phyloP scores from a whole-genome alignment of 306 rosid genomes.

The Luffa aegyptiaca region DNA sequence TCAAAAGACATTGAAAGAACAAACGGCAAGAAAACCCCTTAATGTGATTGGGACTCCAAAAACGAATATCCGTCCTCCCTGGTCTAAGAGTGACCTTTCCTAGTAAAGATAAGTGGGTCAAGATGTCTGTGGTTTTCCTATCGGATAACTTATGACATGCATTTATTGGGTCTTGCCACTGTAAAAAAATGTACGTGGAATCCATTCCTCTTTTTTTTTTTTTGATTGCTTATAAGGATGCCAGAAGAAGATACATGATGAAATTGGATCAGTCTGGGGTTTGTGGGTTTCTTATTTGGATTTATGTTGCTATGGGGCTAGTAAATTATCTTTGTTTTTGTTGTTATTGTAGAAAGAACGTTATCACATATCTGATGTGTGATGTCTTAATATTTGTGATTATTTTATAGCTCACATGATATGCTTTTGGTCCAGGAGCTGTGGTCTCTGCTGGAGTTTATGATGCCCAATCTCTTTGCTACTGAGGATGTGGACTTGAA shows the following conservation, averaged over 20 bases:
- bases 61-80: too few relatives aligned
- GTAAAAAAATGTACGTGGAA: not conserved
- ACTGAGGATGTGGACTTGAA: constrained; percentile 85
- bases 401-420: constrained; percentile 13
- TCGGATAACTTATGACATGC: not conserved
- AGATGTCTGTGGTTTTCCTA: too few relatives aligned
- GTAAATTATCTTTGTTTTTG: not conserved
- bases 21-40: too few relatives aligned
- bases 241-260: not conserved
- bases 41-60: too few relatives aligned
- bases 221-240: not conserved
- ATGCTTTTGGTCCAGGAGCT: constrained; percentile 59
- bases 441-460: constrained; percentile 93
- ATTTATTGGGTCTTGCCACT: not conserved
- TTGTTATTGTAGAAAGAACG: not conserved
- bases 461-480: constrained; percentile 93
- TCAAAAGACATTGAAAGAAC: too few relatives aligned
- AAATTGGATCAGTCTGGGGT: not conserved
- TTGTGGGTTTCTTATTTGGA: not conserved
- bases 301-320: not conserved
- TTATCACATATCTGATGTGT: not conserved
- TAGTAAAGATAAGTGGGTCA: too few relatives aligned
- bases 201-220: not conserved
- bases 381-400: not conserved
- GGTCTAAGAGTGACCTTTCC: too few relatives aligned